phyloP scores from a whole-genome alignment of 768 basidiomycete species.

The Amanita phalloides region DNA sequence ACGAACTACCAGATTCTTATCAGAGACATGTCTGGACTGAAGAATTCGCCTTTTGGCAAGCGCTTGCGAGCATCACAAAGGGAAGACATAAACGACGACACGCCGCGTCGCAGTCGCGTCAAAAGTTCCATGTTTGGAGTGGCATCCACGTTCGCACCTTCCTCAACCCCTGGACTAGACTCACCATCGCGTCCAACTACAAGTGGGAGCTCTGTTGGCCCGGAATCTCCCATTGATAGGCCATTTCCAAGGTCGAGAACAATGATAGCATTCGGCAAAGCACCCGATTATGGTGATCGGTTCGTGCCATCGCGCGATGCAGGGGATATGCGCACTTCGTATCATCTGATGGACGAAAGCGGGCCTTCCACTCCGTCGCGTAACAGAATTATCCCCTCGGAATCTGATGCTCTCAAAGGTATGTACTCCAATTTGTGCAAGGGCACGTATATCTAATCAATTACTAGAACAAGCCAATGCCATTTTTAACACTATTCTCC shows the following conservation, averaged over 20 bases:
- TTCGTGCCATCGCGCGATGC: conserved; percentile 61
- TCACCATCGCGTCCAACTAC: conserved; percentile 32
- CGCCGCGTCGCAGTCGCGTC: conserved; percentile 32
- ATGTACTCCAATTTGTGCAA: conserved; percentile 7
- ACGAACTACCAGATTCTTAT: not conserved
- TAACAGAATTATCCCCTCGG: conserved; percentile 52
- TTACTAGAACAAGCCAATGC: conserved; percentile 72
- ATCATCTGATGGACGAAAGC: conserved; percentile 51
- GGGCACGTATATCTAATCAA: not conserved
- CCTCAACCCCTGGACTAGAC: conserved; percentile 44
- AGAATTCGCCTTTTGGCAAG: conserved; percentile 80
- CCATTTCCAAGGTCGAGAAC: not conserved
- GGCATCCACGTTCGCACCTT: conserved; percentile 33
- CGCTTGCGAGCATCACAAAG: conserved; percentile 60
- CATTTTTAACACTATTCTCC: conserved; percentile 66
- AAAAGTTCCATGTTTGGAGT: not conserved
- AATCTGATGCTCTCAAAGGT: conserved; percentile 74
- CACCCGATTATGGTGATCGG: conserved; percentile 46
- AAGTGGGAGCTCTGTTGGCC: conserved; percentile 38
- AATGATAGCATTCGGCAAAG: conserved; percentile 7
- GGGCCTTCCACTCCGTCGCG: conserved; percentile 51
- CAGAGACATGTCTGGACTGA: conserved; percentile 55
- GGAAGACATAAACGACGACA: conserved; percentile 46
- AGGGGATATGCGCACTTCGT: conserved; percentile 56
- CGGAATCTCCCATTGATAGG: conserved; percentile 13